Evolutionary conservation across 768 basidiomycete genomes (phyloP).

Genomic region (Rubroboletus pulcherrimus): DNA sequence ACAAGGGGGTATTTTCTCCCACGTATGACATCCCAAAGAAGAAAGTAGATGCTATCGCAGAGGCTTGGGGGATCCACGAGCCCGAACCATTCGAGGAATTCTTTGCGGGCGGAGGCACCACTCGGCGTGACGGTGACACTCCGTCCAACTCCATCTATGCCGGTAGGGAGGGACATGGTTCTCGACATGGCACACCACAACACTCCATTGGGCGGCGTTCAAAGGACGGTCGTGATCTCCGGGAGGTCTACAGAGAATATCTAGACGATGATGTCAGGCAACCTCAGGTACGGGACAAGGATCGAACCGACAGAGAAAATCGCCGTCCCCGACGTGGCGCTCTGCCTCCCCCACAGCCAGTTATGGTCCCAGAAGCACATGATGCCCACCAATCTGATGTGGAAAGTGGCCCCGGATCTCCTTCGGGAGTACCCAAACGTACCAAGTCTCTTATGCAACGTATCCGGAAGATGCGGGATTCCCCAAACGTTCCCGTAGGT

Average conservation of each 20-base stretch:
- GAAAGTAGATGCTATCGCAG: constrained; percentile 84
- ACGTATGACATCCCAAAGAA: constrained; percentile 67
- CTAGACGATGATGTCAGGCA: constrained; percentile 37
- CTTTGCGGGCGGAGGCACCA: constrained; percentile 69
- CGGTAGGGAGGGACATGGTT: constrained; percentile 49
- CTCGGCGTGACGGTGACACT: constrained; percentile 48
- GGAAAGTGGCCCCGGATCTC: constrained; percentile 37
- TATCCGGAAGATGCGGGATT: constrained; percentile 83
- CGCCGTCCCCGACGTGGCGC: constrained; percentile 44
- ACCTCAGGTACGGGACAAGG: constrained; percentile 27
- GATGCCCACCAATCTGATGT: constrained; percentile 42
- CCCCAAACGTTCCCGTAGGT: constrained; percentile 75
- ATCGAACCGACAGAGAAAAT: constrained; percentile 34
- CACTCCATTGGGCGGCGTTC: constrained; percentile 34
- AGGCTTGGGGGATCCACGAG: constrained; percentile 91
- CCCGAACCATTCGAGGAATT: constrained; percentile 91
- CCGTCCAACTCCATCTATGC: constrained; percentile 68
- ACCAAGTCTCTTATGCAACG: constrained; percentile 84
- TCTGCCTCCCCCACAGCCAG: constrained; percentile 81
- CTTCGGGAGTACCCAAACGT: constrained; percentile 55
- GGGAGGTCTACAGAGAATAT: constrained; percentile 44
- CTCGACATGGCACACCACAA: constrained; percentile 35
- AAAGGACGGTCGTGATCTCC: constrained; percentile 50
- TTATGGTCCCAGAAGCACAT: constrained; percentile 61
- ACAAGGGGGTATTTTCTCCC: constrained; percentile 44